Base-by-base conservation (phyloP, 768 basidiomycete species). In the Tephrocybe sp. region DNA sequence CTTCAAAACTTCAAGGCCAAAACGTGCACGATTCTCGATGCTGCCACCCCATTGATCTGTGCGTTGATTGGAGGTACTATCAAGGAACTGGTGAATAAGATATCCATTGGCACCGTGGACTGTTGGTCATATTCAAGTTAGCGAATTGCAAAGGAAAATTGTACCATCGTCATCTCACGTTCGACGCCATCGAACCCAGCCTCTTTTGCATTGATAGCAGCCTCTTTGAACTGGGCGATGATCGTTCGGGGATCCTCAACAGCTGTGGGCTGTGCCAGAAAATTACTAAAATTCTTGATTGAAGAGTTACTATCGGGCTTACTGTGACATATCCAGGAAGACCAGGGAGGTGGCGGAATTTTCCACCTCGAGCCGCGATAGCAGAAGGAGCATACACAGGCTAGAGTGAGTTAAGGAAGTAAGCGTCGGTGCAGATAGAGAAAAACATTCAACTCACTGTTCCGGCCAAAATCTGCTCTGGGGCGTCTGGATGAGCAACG, bases 21-120 rank as follows among this genome's bases (percentile, higher is more conserved):
- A 83, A 3, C 79, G 66, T 1, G 72, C 60, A n/a, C 83, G 73
- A 60, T 82, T 82, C 63, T 81, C 78, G 34, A 76, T 51, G 33
- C 72, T 75, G 4, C 83, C 84, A 8, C 84, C 84, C 69, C 78
- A 87, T 45, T 73, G 60, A 64, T 83, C 83, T 12, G 73, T 78
- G 16, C 81, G 74, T 30, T 69, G 57, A 63, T 83, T 83, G 16
- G 73, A 61, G 2, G 60, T 69, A 41, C 58, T 63, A 49, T 81
- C 76, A 15, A 79, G 61, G 68, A 83, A 81, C 51, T 83, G 78
- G 48, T 73, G 64, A 27, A 74, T 45, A 10, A 78, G 61, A 49
- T 75, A 76, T 0, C 76, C 76, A 45, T 68, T 69, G 9, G 74
- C 74, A 13, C 69, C 69, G 42, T 72, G 72, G 57, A 82, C 62